Evolutionary conservation across 2,329 filamentous ascomycete species (phyloP), one percentile per base, ranked within the genome.

Genomic region (Zelopaecilomyces penicillatus): DNA sequence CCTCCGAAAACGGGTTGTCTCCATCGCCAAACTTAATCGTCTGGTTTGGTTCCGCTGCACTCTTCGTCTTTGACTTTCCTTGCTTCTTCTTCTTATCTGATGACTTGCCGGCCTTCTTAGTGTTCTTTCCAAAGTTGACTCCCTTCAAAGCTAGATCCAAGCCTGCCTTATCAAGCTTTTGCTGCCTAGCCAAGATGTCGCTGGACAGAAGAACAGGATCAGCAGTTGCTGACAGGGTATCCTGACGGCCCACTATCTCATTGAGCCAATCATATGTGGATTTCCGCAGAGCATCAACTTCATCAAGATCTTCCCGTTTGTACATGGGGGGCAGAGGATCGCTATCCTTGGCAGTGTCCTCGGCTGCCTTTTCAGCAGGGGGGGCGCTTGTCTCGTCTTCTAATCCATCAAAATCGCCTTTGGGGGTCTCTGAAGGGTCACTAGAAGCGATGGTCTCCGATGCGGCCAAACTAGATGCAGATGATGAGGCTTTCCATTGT

Each of bases 191-290:
- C 46, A 80, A 69, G 30, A 95, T 65, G 29, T 95, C 90, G 57
- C 83, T 82, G 52, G 81, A 69, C 1, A 83, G 74, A 6, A 95
- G 71, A 5, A 82, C 82, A 0, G 88, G 86, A 52, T 97, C 82
- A 7, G 87, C 86, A 2, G 81, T 80, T 2, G 72, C 66, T 11
- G 74, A 68, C 3, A 95, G 77, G 53, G 79, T 82, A 30, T 81
- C 77, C 64, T 97, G 91, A 54, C 76, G 75, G 3, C 74, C 69
- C 39, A 86, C 66, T 59, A 85, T 83, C 52, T 84, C 76, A 30
- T 81, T 76, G 19, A 98, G 73, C 91, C 91, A 98, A 19, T 75
- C 70, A 11, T 74, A 68, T 12, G 82, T 78, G 10, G 77, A 74
- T 29, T 79, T 75, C 57, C 82, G 78, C 12, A 80, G 67, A 8